phyloP scores from a whole-genome alignment of 768 basidiomycete species.

The Rhodosporidiobolus odoratus region DNA sequence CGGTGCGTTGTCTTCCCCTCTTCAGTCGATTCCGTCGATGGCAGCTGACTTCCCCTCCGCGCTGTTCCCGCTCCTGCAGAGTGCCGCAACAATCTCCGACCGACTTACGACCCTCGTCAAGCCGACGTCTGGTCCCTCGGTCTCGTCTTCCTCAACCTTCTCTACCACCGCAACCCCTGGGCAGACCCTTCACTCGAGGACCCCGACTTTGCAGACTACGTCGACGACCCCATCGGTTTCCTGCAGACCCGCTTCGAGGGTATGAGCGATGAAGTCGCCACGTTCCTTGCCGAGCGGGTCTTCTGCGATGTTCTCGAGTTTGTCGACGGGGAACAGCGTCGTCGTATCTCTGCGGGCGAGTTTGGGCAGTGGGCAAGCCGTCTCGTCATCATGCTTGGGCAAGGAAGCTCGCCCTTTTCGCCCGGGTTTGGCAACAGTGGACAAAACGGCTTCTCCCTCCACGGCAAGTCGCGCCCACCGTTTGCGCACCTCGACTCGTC shows the following conservation, averaged over 20 bases:
- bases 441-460: background rate
- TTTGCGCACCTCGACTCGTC: constrained; percentile 41
- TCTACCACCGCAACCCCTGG: constrained; percentile 99
- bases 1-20: constrained; percentile 54
- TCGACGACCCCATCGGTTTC: constrained; percentile 71
- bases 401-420: constrained; percentile 7
- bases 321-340: constrained; percentile 31
- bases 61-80: constrained; percentile 52
- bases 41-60: background rate
- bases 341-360: constrained; percentile 69
- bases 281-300: constrained; percentile 74
- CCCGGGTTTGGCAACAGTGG: background rate
- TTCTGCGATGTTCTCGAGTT: constrained; percentile 62
- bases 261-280: constrained; percentile 62
- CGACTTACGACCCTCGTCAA: constrained; percentile 85
- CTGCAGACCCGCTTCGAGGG: constrained; percentile 82
- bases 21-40: background rate
- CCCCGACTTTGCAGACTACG: constrained; percentile 74
- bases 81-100: constrained; percentile 94
- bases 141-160: constrained; percentile 98
- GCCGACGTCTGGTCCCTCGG: constrained; percentile 99
- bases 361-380: constrained; percentile 81
- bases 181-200: constrained; percentile 82
- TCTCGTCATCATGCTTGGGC: constrained; percentile 49
- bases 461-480: constrained; percentile 26